These are phyloP conservation scores for Alternaria rosae DNA, from an alignment of 2,329 filamentous ascomycete species.

Conservation along the genomic window DNA sequence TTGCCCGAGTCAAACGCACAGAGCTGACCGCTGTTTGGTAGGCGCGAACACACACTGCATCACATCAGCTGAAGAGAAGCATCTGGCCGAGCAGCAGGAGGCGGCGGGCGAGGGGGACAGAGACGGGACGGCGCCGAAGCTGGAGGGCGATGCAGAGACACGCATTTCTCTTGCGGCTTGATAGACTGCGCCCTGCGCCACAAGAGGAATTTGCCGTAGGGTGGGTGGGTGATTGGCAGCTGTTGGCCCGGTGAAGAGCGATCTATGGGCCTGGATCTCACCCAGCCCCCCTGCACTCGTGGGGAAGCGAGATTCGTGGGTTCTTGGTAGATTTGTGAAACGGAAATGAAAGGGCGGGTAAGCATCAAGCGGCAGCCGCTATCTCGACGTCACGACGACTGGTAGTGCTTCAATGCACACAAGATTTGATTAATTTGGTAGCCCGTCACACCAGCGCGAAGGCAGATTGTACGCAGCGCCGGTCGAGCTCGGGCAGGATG, in stretches of 20 bases:
- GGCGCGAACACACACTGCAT: conserved; percentile 86
- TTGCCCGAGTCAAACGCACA: conserved; percentile 7
- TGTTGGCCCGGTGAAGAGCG: conserved; percentile 1
- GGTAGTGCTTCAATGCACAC: conserved; percentile 24
- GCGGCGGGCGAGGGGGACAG: conserved; percentile 16
- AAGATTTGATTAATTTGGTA: conserved; percentile 28
- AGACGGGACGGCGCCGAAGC: conserved; percentile 10
- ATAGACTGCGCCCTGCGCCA: conserved; percentile 33
- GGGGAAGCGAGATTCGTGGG: conserved; percentile 18
- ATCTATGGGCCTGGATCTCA: conserved; percentile 7
- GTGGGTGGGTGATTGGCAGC: conserved; percentile 2
- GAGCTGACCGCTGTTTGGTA: conserved; percentile 33
- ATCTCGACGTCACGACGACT: conserved; percentile 22
- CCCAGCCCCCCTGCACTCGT: conserved; percentile 3
- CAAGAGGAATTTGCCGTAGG: conserved; percentile 7
- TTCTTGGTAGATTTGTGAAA: conserved; percentile 4
- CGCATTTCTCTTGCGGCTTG: conserved; percentile 42
- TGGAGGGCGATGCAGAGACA: conserved; percentile 25
- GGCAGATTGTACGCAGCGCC: neutral
- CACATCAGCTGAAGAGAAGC: conserved; percentile 78
- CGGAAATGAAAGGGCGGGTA: conserved; percentile 21
- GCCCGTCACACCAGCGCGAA: conserved; percentile 11
- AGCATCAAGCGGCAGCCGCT: conserved; percentile 9
- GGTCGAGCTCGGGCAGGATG: neutral
- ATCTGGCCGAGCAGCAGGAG: conserved; percentile 58